Conservation (phyloP, 306 rosid genomes). For the Vicia faba region DNA sequence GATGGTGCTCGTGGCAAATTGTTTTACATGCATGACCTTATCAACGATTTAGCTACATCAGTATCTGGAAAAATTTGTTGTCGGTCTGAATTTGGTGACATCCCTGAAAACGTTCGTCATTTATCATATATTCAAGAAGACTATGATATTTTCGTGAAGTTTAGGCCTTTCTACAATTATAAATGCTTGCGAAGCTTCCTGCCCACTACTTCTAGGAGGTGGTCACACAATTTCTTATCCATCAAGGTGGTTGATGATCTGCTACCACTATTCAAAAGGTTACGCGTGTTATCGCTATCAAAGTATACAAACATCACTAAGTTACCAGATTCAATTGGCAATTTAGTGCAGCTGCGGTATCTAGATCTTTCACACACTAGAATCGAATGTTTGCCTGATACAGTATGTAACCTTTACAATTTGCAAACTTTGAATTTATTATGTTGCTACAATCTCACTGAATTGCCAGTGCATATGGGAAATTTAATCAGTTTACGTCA, state of each 20-base stretch:
- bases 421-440: conserved; percentile 18
- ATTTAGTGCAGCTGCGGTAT: neutral
- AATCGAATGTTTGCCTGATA: neutral
- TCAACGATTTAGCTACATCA: conserved; percentile 5
- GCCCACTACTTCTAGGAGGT: fast-evolving
- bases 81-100: neutral
- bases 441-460: neutral
- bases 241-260: neutral
- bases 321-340: conserved; percentile 1
- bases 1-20: neutral
- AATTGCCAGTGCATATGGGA: neutral
- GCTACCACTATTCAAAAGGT: neutral
- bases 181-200: conserved; percentile 11
- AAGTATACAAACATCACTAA: neutral
- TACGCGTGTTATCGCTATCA: neutral
- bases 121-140: neutral
- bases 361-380: neutral
- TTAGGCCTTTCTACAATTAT: neutral
- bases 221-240: fast-evolving
- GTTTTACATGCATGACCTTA: conserved; percentile 35
- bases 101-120: conserved; percentile 23
- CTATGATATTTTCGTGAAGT: neutral
- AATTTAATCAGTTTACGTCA: neutral
- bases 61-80: conserved; percentile 9
- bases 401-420: neutral